Evolutionary conservation across 2,329 filamentous ascomycete genomes (phyloP), one percentile per base, ranked within the genome.

Genomic region (Aspergillus piperis): DNA sequence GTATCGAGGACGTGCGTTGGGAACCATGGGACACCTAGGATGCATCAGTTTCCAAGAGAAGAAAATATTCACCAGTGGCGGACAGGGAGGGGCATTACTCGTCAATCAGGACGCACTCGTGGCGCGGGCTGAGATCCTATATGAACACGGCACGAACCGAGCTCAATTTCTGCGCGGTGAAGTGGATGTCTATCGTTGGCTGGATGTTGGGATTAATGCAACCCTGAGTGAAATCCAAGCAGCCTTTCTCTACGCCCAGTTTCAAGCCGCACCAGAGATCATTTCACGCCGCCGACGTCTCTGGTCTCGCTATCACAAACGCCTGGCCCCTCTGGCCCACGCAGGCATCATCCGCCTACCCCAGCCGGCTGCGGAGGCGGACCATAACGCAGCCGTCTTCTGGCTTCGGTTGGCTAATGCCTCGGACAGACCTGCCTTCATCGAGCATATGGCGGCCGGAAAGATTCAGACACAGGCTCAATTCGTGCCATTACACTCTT

Each of bases 11-110:
- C 58, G 58, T 4, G 52, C 55, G 10, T 54, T 66, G 2, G 65
- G 65, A 8, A 63, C 57, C 13, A 67, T 67, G 25, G 65, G 62
- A 0, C 47, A 61, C 11, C 39, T 67, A 2, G 64, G 65, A 5
- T 67, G 62, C 21, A 57, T 67, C 32, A 63, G 60, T 21, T 66
- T 67, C 52, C 62, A 67, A 25, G 65, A 61, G 32, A 63, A 58
- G 21, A 65, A 64, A 32, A 60, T 63, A 44, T 52, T 66, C 27
- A 67, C 64, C 2, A 58, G 61, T 2, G 61, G 58, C 2, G 64
- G 64, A 0, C 60, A 61, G 30, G 63, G 64, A 3, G 63, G 63
- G 8, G 63, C 64, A 1, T 23, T 65, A 8, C 53, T 65, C 10
- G 10, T 66, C 15, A 66, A 66, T 13, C 59, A 61, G 3, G 38